These are phyloP conservation scores for Acrasis kona DNA, from an alignment of 78 protist genomes.

Conservation along the genomic window DNA sequence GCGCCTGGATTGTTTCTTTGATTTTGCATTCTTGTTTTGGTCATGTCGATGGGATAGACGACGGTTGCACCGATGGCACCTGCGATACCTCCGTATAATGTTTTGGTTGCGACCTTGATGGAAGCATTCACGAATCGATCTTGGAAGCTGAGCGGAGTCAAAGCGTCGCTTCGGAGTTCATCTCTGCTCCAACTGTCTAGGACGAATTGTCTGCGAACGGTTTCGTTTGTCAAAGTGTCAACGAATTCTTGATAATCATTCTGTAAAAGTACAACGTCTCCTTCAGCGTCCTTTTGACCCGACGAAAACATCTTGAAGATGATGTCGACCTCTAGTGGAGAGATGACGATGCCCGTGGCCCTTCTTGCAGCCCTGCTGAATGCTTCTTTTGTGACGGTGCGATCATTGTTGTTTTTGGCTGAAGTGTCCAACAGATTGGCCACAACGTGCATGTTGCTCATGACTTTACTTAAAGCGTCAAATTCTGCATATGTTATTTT, in stretches of 20 bases:
- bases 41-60: conserved; percentile 67
- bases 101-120: background rate
- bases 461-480: background rate
- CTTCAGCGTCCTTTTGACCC: background rate
- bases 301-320: background rate
- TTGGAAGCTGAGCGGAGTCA: background rate
- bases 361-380: background rate
- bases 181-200: background rate
- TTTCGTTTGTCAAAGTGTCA: background rate
- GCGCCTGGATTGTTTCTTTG: conserved; percentile 48
- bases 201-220: background rate
- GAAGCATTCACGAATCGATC: background rate
- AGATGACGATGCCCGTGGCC: background rate
- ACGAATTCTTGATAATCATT: background rate
- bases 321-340: background rate
- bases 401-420: background rate
- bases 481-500: background rate
- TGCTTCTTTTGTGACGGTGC: background rate
- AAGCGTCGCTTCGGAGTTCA: background rate
- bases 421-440: background rate
- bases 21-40: conserved; percentile 65
- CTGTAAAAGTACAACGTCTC: background rate
- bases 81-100: conserved; percentile 49
- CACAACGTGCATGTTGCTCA: background rate
- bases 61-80: conserved; percentile 65